Evolutionary conservation across 805 yeast species (phyloP).

Genomic region (Cyberlindnera euphorbiiphila): DNA sequence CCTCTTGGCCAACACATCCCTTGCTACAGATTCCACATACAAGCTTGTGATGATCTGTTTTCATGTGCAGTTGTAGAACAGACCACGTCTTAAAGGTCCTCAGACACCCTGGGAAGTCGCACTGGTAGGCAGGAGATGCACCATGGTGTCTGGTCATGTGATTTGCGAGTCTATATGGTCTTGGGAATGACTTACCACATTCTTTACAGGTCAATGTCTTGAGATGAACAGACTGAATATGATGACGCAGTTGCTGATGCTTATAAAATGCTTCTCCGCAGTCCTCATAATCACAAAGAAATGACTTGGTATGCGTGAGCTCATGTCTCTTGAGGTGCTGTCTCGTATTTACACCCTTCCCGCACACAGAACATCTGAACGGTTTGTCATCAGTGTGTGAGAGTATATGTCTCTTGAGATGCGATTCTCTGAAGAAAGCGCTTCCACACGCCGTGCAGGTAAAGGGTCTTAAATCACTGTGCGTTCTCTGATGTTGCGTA

Average conservation of each 20-base stretch:
- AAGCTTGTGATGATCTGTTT: slow-evolving; percentile 67
- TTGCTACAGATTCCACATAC: slow-evolving; percentile 63
- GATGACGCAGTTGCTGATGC: slow-evolving; percentile 73
- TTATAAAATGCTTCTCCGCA: slow-evolving; percentile 70
- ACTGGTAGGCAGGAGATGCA: slow-evolving; percentile 49
- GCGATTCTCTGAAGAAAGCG: slow-evolving; percentile 73
- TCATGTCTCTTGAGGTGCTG: slow-evolving; percentile 87
- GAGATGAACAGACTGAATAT: slow-evolving; percentile 59
- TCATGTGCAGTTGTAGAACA: slow-evolving; percentile 65
- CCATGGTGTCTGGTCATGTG: slow-evolving; percentile 70
- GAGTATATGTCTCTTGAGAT: slow-evolving; percentile 66
- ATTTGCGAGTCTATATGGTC: slow-evolving; percentile 60
- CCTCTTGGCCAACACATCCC: slow-evolving; percentile 68
- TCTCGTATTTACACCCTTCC: slow-evolving; percentile 72
- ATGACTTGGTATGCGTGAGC: slow-evolving; percentile 69
- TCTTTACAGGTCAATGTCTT: slow-evolving; percentile 48
- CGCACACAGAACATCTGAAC: slow-evolving; percentile 66
- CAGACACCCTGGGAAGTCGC: slow-evolving; percentile 61
- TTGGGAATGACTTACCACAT: slow-evolving; percentile 61
- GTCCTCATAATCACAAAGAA: slow-evolving; percentile 52
- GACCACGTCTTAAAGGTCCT: slow-evolving; percentile 66
- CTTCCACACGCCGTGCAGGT: slow-evolving; percentile 61
- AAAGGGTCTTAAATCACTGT: slow-evolving; percentile 76
- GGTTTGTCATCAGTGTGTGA: slow-evolving; percentile 70
- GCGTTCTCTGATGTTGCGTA: slow-evolving; percentile 77